These are phyloP conservation scores for Arachnomyces sp. DNA, from an alignment of 2,329 filamentous ascomycete genomes.

Conservation along the genomic window DNA sequence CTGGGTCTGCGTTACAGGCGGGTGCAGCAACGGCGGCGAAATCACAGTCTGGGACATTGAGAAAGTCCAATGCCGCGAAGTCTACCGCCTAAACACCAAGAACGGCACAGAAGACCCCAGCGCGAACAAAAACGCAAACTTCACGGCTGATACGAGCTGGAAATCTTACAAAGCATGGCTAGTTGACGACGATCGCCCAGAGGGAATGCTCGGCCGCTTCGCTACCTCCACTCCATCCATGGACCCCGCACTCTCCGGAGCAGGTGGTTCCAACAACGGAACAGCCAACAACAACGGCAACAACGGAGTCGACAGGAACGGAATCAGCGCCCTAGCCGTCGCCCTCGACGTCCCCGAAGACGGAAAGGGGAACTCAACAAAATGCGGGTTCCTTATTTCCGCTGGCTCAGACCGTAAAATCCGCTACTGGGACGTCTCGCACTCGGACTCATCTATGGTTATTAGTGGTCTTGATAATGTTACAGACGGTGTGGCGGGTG, in stretches of 20 bases:
- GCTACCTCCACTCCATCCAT: constrained; percentile 42
- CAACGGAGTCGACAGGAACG: constrained; percentile 35
- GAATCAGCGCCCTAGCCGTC: constrained; percentile 66
- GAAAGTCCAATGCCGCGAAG: constrained; percentile 76
- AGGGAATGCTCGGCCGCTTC: constrained; percentile 79
- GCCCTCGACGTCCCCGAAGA: constrained; percentile 64
- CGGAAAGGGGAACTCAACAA: constrained; percentile 47
- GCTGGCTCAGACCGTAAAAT: constrained; percentile 85
- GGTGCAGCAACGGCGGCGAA: constrained; percentile 70
- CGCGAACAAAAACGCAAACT: constrained; percentile 11
- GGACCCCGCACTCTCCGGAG: constrained; percentile 11
- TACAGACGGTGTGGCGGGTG: constrained; percentile 40
- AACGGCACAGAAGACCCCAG: constrained; percentile 28
- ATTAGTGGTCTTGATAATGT: constrained; percentile 69
- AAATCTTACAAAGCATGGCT: constrained; percentile 75
- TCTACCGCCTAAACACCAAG: constrained; percentile 57
- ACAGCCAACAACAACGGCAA: constrained; percentile 1
- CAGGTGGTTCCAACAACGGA: constrained; percentile 12
- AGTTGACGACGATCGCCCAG: constrained; percentile 79
- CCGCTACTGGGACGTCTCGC: constrained; percentile 83
- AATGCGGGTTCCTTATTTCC: constrained; percentile 76
- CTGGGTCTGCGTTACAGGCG: constrained; percentile 82
- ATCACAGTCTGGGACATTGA: constrained; percentile 95
- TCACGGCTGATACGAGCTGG: constrained; percentile 16
- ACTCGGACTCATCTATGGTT: constrained; percentile 67